Conservation (phyloP, 331 rosid genomes). For the Acacia pycnantha region DNA sequence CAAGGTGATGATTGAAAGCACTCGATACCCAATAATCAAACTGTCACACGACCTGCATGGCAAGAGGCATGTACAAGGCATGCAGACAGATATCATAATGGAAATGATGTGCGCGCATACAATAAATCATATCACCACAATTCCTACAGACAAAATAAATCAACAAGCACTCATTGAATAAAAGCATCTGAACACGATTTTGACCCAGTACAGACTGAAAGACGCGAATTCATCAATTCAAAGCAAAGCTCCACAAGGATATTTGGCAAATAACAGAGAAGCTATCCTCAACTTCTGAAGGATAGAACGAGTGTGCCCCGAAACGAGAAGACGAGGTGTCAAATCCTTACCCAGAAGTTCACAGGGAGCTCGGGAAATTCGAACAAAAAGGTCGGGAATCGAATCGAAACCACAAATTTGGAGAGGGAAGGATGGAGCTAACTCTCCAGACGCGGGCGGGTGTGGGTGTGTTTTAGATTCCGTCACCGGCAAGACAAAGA, state of each 20-base stretch:
- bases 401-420: slow-evolving; percentile 37
- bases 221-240: neutral
- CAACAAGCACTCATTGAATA: neutral
- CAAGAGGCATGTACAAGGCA: slow-evolving; percentile 6
- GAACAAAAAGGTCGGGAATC: slow-evolving; percentile 29
- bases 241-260: slow-evolving; percentile 12
- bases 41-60: slow-evolving; percentile 8
- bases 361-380: slow-evolving; percentile 16
- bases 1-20: neutral
- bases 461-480: slow-evolving; percentile 45
- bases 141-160: slow-evolving; percentile 18
- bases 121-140: neutral
- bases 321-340: slow-evolving; percentile 26
- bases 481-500: slow-evolving; percentile 55
- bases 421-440: slow-evolving; percentile 8
- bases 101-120: slow-evolving; percentile 12
- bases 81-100: neutral
- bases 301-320: neutral
- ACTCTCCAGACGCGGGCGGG: slow-evolving; percentile 11
- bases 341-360: slow-evolving; percentile 44
- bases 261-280: slow-evolving; percentile 15
- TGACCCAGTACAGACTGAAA: slow-evolving; percentile 16
- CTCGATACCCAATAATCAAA: slow-evolving; percentile 31
- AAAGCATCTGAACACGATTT: slow-evolving; percentile 27
- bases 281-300: neutral